These are phyloP conservation scores for Globisporangium abappressorium DNA, from an alignment of 352 stramenopile genomes.

Conservation along the genomic window DNA sequence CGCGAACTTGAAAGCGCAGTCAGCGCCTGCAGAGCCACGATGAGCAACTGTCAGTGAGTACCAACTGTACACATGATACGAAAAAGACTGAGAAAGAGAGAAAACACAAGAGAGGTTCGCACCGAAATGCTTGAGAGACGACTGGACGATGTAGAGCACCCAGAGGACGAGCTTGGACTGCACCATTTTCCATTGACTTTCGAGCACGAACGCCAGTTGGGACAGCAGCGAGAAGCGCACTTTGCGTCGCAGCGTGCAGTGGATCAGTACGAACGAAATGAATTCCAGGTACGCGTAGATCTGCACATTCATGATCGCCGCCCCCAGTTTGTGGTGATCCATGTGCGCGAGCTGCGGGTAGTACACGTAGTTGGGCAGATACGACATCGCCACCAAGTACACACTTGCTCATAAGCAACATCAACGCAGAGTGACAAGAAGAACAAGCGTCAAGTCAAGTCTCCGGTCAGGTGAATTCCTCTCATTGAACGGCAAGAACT, in stretches of 20 bases:
- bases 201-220: conserved; percentile 30
- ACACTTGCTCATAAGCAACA: not conserved
- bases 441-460: not conserved
- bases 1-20: conserved; percentile 6
- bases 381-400: conserved; percentile 7
- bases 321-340: not conserved
- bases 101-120: not conserved
- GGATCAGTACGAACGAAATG: not conserved
- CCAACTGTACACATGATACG: not conserved
- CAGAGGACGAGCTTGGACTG: conserved; percentile 37
- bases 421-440: not conserved
- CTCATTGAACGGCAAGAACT: not conserved
- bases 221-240: conserved; percentile 11
- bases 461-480: not conserved
- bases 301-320: conserved; percentile 4
- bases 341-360: conserved; percentile 4
- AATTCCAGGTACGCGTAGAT: not conserved
- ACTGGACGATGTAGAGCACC: conserved; percentile 19
- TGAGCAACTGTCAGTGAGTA: not conserved
- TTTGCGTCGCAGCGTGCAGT: conserved; percentile 4
- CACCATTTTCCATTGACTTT: conserved; percentile 26
- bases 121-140: conserved; percentile 15
- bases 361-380: conserved; percentile 7
- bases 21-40: not conserved
- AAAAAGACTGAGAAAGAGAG: not conserved